A percentile compares a stretch with the other conserved stretches of the same genome.
Evolutionary conservation across 768 basidiomycete genomes (phyloP).

Genomic region (Xerocomus brunneocitrinus): DNA sequence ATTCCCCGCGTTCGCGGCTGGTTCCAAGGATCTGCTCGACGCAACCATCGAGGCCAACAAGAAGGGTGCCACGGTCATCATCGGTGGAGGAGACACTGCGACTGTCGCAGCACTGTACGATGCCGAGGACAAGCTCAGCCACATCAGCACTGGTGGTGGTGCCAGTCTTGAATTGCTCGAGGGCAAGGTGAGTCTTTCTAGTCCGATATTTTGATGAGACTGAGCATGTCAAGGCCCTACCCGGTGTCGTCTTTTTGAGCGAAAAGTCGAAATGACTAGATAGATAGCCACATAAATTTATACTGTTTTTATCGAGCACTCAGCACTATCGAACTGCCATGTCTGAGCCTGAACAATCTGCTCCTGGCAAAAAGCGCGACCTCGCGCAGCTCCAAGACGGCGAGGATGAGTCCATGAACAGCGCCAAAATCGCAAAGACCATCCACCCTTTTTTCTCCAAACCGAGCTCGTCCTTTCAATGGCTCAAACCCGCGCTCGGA

Average conservation of each 20-base stretch:
- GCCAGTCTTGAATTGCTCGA: slow-evolving; percentile 94
- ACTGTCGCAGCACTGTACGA: slow-evolving; percentile 86
- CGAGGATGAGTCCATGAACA: slow-evolving; percentile 13
- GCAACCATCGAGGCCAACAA: slow-evolving; percentile 83
- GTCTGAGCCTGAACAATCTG: slow-evolving; percentile 6
- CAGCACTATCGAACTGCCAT: neutral
- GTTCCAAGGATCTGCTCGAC: slow-evolving; percentile 79
- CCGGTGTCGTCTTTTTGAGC: slow-evolving; percentile 88
- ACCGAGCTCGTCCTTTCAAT: slow-evolving; percentile 23
- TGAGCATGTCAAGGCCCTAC: slow-evolving; percentile 54
- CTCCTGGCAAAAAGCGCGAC: slow-evolving; percentile 14
- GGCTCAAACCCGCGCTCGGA: slow-evolving; percentile 34
- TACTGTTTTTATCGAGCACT: slow-evolving; percentile 16
- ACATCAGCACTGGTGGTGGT: slow-evolving; percentile 95
- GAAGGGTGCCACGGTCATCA: slow-evolving; percentile 86
- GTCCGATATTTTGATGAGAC: slow-evolving; percentile 7
- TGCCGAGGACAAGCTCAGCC: slow-evolving; percentile 85
- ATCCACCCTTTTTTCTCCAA: slow-evolving; percentile 43
- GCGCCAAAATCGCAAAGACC: slow-evolving; percentile 26
- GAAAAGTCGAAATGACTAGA: slow-evolving; percentile 48
- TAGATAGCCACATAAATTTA: slow-evolving; percentile 11
- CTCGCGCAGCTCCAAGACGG: slow-evolving; percentile 11
- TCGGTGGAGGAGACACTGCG: slow-evolving; percentile 96
- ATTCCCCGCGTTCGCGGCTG: slow-evolving; percentile 84
- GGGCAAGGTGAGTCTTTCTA: slow-evolving; percentile 70